Evolutionary conservation across 1,139 yeast species (phyloP).

Genomic region (Candida sanyaensis): DNA sequence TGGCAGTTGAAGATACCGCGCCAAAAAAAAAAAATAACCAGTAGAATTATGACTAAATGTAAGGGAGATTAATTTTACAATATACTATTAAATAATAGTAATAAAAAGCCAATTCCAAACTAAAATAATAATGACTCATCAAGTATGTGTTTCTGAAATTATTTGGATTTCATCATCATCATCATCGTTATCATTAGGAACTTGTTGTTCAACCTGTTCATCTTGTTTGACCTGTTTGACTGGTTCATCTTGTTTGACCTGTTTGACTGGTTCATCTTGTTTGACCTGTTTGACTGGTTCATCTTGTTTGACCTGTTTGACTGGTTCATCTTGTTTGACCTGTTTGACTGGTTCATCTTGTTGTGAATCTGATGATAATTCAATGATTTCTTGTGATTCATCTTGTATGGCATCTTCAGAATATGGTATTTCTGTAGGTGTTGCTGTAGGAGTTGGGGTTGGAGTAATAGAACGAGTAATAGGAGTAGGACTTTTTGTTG

Average conservation of each 20-base stretch:
- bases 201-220: not conserved
- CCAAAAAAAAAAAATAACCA: no score
- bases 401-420: not conserved
- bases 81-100: not conserved
- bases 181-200: not conserved
- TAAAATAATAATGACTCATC: not conserved
- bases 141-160: not conserved
- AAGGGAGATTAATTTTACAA: no score
- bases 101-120: not conserved
- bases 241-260: not conserved
- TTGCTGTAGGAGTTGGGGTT: not conserved
- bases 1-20: no score
- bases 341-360: not conserved
- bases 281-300: not conserved
- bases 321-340: not conserved
- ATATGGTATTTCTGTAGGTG: constrained; percentile 7
- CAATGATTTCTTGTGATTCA: not conserved
- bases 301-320: not conserved
- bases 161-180: constrained; percentile 1
- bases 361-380: not conserved
- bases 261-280: no score
- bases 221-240: no score
- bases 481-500: constrained; percentile 11
- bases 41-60: no score
- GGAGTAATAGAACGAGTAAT: no score